A percentile compares a stretch with the other conserved stretches of the same genome.
Conservation (phyloP, 495 filamentous ascomycete genomes). For the Podospora conica region DNA sequence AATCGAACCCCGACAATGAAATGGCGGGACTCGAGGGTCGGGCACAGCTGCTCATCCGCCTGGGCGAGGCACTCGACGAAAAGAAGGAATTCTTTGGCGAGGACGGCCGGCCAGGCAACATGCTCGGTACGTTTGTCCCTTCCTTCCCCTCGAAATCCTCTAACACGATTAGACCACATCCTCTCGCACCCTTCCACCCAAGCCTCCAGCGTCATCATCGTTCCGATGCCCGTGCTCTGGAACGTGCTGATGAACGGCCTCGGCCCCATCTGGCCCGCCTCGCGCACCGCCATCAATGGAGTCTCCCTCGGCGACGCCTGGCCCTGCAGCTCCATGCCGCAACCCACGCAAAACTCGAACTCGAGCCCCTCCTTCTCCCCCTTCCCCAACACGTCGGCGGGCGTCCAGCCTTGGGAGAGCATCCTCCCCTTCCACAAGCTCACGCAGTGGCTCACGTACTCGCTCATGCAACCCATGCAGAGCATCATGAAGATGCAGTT, state of each 20-base stretch:
- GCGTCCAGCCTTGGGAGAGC: conserved; percentile 74
- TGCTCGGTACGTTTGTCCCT: conserved; percentile 61
- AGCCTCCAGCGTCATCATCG: conserved; percentile 77
- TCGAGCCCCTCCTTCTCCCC: conserved; percentile 40
- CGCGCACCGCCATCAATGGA: conserved; percentile 82
- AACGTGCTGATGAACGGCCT: conserved; percentile 82
- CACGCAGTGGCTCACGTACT: conserved; percentile 86
- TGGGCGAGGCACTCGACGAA: conserved; percentile 64
- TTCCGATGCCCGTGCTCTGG: conserved; percentile 91
- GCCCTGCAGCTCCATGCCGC: conserved; percentile 78
- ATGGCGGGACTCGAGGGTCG: conserved; percentile 85
- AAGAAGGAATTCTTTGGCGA: conserved; percentile 82
- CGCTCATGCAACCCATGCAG: conserved; percentile 80
- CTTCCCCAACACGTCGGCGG: conserved; percentile 37
- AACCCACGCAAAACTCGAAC: conserved; percentile 50
- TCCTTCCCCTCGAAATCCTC: not conserved
- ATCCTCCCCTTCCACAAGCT: conserved; percentile 94
- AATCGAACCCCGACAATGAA: conserved; percentile 75
- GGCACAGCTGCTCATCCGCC: conserved; percentile 67
- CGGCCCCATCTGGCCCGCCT: conserved; percentile 80
- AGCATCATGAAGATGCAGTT: conserved; percentile 71
- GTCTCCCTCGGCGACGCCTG: conserved; percentile 90
- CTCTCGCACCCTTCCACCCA: conserved; percentile 85
- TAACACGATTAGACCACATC: conserved; percentile 64
- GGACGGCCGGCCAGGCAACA: conserved; percentile 82